Evolutionary conservation across 2,329 filamentous ascomycete genomes (phyloP).

Genomic region (Dactylellina haptotyla): DNA sequence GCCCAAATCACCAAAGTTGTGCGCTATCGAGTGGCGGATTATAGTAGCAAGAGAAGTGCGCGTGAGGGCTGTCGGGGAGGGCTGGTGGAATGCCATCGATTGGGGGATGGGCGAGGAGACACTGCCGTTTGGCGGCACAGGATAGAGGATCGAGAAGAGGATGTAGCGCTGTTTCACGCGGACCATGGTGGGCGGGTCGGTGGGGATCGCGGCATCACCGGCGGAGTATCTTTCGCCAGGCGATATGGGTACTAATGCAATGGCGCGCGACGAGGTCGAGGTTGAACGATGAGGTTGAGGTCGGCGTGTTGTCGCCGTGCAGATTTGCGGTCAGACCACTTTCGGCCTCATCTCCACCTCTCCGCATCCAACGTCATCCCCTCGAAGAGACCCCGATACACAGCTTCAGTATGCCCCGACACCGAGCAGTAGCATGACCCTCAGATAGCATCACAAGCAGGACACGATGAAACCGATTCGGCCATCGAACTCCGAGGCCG

Average conservation of each 20-base stretch:
- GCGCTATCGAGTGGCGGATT: slow-evolving; percentile 75
- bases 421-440: neutral
- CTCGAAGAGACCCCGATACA: too few species aligned
- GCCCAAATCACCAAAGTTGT: slow-evolving; percentile 89
- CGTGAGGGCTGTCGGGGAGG: slow-evolving; percentile 77
- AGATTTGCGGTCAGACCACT: slow-evolving; percentile 1
- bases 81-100: slow-evolving; percentile 79
- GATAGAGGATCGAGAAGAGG: slow-evolving; percentile 92
- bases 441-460: neutral
- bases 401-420: neutral
- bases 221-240: neutral
- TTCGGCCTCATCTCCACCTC: neutral
- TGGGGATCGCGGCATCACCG: neutral
- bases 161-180: slow-evolving; percentile 96
- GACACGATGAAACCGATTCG: slow-evolving; percentile 29
- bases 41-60: slow-evolving; percentile 73
- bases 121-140: slow-evolving; percentile 64
- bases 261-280: neutral
- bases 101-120: slow-evolving; percentile 64
- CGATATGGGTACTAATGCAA: neutral
- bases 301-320: neutral
- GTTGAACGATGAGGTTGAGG: neutral
- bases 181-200: slow-evolving; percentile 72
- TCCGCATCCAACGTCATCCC: slow-evolving; percentile 3
- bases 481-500: slow-evolving; percentile 3